Conservation (phyloP, 495 filamentous ascomycete genomes). For the Penicillium fimorum region DNA sequence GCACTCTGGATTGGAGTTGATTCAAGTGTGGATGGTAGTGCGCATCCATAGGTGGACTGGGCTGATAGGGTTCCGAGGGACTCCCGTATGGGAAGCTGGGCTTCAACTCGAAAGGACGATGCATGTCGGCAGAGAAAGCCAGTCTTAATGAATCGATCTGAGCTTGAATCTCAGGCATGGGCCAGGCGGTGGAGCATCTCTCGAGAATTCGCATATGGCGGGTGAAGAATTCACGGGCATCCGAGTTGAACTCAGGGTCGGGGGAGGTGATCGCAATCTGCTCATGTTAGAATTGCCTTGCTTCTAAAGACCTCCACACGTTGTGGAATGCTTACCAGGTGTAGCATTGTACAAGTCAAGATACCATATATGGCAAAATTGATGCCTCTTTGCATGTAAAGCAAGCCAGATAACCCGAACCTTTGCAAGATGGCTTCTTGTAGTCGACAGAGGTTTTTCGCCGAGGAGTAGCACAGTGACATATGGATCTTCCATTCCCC, state of each 20-base stretch:
- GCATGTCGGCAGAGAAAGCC: conserved; percentile 87
- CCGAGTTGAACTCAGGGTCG: conserved; percentile 80
- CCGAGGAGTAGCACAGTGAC: conserved; percentile 79
- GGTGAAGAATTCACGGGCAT: conserved; percentile 87
- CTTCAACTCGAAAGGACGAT: conserved; percentile 85
- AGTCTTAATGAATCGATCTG: conserved; percentile 88
- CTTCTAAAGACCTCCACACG: neutral
- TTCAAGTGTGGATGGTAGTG: conserved; percentile 43
- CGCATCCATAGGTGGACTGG: conserved; percentile 60
- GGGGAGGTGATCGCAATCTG: conserved; percentile 93
- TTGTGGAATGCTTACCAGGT: conserved; percentile 65
- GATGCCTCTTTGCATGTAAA: conserved; percentile 93
- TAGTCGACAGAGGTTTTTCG: conserved; percentile 85
- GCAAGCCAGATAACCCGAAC: conserved; percentile 76
- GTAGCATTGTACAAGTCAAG: conserved; percentile 90
- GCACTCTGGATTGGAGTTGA: conserved; percentile 61
- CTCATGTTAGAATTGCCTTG: conserved; percentile 19
- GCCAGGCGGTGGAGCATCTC: conserved; percentile 78
- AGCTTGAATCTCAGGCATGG: conserved; percentile 87
- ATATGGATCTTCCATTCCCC: conserved; percentile 87
- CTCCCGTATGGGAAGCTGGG: conserved; percentile 85
- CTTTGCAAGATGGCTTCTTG: conserved; percentile 79
- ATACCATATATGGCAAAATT: conserved; percentile 94
- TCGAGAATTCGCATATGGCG: conserved; percentile 96
- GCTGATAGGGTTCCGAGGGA: conserved; percentile 60